phyloP scores from a whole-genome alignment of 352 stramenopile species.

The Pseudoperonospora humuli region DNA sequence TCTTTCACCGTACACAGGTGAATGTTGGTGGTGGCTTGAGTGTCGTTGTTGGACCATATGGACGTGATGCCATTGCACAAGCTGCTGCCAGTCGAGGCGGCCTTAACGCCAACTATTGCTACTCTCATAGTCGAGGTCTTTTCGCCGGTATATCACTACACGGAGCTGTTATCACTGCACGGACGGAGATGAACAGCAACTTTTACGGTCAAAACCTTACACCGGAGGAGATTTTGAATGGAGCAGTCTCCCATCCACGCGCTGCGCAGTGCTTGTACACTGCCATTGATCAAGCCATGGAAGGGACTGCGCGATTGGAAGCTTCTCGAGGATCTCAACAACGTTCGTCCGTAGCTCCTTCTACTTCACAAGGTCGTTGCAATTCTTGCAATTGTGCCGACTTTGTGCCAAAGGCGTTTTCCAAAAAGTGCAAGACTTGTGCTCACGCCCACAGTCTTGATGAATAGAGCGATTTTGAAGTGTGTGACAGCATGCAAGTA shows the following conservation, averaged over 20 bases:
- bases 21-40: constrained; percentile 90
- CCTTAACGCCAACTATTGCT: constrained; percentile 91
- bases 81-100: constrained; percentile 62
- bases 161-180: constrained; percentile 86
- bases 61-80: constrained; percentile 75
- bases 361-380: constrained; percentile 25
- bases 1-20: constrained; percentile 86
- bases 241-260: constrained; percentile 42
- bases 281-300: constrained; percentile 65
- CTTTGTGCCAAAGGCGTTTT: constrained; percentile 60
- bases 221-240: constrained; percentile 68
- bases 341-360: constrained; percentile 5
- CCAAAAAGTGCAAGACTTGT: constrained; percentile 75
- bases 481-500: not conserved
- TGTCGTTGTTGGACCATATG: constrained; percentile 86
- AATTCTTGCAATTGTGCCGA: constrained; percentile 44
- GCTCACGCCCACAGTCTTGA: constrained; percentile 36
- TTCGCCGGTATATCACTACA: constrained; percentile 91
- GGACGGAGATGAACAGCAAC: constrained; percentile 91
- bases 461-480: constrained; percentile 3
- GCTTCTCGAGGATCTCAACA: constrained; percentile 11
- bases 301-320: constrained; percentile 57
- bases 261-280: constrained; percentile 73
- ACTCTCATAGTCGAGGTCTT: constrained; percentile 88
- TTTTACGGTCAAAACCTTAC: constrained; percentile 89